Percentiles rank a stretch among this genome's conserved stretches.
Evolutionary conservation across 2,329 filamentous ascomycete genomes (phyloP).

Genomic region (Ceratocystis cubensis): DNA sequence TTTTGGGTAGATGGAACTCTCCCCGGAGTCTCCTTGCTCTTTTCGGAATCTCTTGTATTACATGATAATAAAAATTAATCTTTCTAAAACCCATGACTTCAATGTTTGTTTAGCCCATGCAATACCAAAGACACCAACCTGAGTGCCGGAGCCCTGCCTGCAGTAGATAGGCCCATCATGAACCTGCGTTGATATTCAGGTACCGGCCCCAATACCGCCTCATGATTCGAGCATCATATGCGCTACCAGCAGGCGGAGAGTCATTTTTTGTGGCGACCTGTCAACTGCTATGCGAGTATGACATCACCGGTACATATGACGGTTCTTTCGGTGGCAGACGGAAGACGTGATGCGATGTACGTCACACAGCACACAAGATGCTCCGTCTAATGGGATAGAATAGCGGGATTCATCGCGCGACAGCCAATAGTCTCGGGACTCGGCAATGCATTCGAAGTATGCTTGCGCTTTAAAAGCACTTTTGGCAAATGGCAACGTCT

Average conservation of each 20-base stretch:
- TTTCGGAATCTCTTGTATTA: background rate
- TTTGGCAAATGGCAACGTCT: background rate
- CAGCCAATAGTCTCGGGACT: background rate
- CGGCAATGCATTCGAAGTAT: background rate
- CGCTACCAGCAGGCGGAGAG: background rate
- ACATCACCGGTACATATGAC: constrained; percentile 4
- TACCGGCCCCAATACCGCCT: background rate
- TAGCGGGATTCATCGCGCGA: background rate
- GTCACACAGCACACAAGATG: background rate
- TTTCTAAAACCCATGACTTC: background rate
- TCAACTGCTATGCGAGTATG: background rate
- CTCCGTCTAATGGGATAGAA: background rate
- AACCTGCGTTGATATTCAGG: constrained; percentile 1
- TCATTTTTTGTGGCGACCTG: background rate
- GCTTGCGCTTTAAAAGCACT: no score
- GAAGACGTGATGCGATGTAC: background rate
- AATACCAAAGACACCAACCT: background rate
- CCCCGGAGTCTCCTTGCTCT: background rate
- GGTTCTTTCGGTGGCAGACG: background rate
- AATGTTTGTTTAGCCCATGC: background rate
- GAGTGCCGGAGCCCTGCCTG: background rate
- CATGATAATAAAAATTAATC: background rate
- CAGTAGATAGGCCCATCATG: background rate
- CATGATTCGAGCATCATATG: background rate
- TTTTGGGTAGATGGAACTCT: background rate